These are phyloP conservation scores for Mucor lusitanicus DNA, from an alignment of 371 early-diverging fungal species.

Conservation along the genomic window DNA sequence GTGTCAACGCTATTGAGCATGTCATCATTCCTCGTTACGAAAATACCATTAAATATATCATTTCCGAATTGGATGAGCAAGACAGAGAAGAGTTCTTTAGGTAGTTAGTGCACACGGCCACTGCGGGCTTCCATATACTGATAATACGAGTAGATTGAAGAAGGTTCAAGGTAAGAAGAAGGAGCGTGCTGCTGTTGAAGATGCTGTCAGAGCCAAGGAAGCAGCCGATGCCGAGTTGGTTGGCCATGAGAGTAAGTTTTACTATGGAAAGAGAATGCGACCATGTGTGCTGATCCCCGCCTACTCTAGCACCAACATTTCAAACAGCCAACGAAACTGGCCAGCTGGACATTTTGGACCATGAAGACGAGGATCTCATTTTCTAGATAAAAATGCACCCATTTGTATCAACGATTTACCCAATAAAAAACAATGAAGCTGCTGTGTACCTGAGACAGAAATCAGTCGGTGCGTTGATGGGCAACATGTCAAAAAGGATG, in stretches of 20 bases:
- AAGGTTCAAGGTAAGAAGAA: slow-evolving; percentile 98
- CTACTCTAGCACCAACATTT: slow-evolving; percentile 22
- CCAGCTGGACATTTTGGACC: slow-evolving; percentile 48
- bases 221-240: slow-evolving; percentile 18
- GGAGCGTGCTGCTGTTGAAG: slow-evolving; percentile 73
- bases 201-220: slow-evolving; percentile 26
- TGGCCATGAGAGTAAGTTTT: slow-evolving; percentile 18
- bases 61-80: slow-evolving; percentile 98
- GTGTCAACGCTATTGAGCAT: slow-evolving; percentile 99
- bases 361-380: slow-evolving; percentile 68
- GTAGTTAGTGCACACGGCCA: slow-evolving; percentile 24
- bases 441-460: background rate
- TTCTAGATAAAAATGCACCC: slow-evolving; percentile 10
- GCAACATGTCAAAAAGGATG: background rate
- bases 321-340: slow-evolving; percentile 47
- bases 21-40: slow-evolving; percentile 98
- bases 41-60: slow-evolving; percentile 98
- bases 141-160: slow-evolving; percentile 69
- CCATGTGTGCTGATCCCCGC: background rate
- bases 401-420: background rate
- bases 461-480: background rate
- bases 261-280: background rate
- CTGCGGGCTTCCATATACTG: background rate
- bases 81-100: slow-evolving; percentile 99
- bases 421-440: background rate